phyloP scores from a whole-genome alignment of 1,139 yeast genomes.

The Pichia inconspicua region DNA sequence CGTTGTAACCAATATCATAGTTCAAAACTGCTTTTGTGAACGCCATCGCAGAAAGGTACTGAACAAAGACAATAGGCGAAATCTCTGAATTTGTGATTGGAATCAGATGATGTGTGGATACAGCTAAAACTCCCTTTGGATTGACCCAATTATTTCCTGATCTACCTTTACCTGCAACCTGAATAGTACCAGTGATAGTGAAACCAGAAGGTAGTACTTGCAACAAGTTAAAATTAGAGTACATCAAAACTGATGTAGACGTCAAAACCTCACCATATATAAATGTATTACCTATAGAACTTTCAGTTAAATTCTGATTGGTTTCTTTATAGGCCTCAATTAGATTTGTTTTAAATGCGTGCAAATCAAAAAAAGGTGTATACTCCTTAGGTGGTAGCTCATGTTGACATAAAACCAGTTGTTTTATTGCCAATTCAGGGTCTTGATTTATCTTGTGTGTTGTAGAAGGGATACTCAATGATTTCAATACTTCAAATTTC shows the following conservation, averaged over 20 bases:
- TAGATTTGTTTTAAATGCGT: slow-evolving; percentile 45
- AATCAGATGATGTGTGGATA: slow-evolving; percentile 60
- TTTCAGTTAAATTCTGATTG: slow-evolving; percentile 18
- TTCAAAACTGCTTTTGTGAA: slow-evolving; percentile 67
- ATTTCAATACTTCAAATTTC: slow-evolving; percentile 40
- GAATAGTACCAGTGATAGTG: slow-evolving; percentile 69
- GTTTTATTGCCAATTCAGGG: slow-evolving; percentile 48
- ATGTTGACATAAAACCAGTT: slow-evolving; percentile 39
- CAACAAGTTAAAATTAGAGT: slow-evolving; percentile 57
- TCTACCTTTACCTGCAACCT: slow-evolving; percentile 87
- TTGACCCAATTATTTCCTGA: slow-evolving; percentile 95
- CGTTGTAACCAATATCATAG: slow-evolving; percentile 39
- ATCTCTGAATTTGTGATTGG: slow-evolving; percentile 36
- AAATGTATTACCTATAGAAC: slow-evolving; percentile 51
- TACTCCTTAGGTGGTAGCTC: slow-evolving; percentile 35
- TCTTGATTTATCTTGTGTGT: slow-evolving; percentile 31
- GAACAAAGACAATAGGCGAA: slow-evolving; percentile 66
- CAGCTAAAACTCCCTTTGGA: slow-evolving; percentile 86
- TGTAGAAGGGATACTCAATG: slow-evolving; percentile 9
- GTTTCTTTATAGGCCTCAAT: slow-evolving; percentile 26
- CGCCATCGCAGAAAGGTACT: slow-evolving; percentile 79
- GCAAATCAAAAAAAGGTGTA: slow-evolving; percentile 70
- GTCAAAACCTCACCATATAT: slow-evolving; percentile 86
- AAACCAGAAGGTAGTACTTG: slow-evolving; percentile 62
- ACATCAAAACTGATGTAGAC: slow-evolving; percentile 76